These are phyloP conservation scores for Starmerella tilneyi DNA, from an alignment of 805 yeast genomes.

Conservation along the genomic window DNA sequence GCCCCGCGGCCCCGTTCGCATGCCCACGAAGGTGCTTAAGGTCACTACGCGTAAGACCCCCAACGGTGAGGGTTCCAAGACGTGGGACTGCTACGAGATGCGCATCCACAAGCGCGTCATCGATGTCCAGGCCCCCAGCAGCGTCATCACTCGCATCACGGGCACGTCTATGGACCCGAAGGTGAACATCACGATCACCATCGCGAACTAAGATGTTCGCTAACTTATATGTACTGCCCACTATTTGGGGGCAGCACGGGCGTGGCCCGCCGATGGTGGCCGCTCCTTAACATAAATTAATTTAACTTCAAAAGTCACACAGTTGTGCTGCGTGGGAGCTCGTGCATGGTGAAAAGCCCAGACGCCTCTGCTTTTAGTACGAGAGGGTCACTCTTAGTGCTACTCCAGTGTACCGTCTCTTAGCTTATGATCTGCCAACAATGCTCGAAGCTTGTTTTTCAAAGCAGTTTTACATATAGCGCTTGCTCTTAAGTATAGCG, in stretches of 20 bases:
- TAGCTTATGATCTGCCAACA: no score
- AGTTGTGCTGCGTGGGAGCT: not conserved
- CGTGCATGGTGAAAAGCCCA: no score
- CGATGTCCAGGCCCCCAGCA: conserved; percentile 95
- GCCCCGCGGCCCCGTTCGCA: conserved; percentile 98
- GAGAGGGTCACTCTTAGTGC: no score
- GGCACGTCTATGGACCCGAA: conserved; percentile 98
- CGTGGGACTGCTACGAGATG: conserved; percentile 99
- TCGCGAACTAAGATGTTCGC: conserved; percentile 29
- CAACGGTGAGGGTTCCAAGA: conserved; percentile 99
- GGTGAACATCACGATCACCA: conserved; percentile 64
- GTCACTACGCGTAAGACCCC: conserved; percentile 99
- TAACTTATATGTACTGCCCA: conserved; percentile 1
- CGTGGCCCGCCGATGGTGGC: conserved; percentile 1
- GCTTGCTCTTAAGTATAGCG: no score
- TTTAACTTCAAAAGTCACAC: conserved; percentile 7
- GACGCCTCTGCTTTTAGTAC: no score
- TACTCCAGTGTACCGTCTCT: no score
- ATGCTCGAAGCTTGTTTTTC: no score
- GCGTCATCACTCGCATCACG: conserved; percentile 87
- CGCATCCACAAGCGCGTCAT: conserved; percentile 99
- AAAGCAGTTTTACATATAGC: no score
- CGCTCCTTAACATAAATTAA: conserved; percentile 5
- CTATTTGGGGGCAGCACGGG: not conserved
- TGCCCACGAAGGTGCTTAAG: conserved; percentile 98